phyloP scores from a whole-genome alignment of 176 grass and related monocot species.

The Lolium multiflorum region DNA sequence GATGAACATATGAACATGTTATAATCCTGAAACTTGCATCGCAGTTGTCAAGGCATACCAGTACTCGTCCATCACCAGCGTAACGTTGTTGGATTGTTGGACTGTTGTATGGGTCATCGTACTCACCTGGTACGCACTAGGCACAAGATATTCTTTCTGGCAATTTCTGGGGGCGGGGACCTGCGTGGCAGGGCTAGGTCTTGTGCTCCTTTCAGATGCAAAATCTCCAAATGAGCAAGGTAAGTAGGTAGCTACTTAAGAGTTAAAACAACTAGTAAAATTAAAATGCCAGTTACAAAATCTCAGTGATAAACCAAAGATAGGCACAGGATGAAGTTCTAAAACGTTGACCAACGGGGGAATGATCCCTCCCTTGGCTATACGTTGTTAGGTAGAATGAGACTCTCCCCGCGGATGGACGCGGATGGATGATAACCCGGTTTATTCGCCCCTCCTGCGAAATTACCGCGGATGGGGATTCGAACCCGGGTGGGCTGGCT shows the following conservation, averaged over 20 bases:
- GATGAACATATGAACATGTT: background rate
- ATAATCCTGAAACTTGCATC: conserved; percentile 22
- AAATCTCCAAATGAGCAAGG: conserved; percentile 39
- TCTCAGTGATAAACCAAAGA: background rate
- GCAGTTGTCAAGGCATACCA: conserved; percentile 76
- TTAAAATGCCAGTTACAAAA: conserved; percentile 6
- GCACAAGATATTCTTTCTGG: conserved; percentile 70
- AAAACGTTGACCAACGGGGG: no score
- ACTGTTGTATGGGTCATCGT: conserved; percentile 79
- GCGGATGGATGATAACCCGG: no score
- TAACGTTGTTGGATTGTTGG: conserved; percentile 80
- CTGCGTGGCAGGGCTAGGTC: conserved; percentile 61
- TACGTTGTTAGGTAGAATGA: no score
- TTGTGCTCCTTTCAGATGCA: conserved; percentile 79
- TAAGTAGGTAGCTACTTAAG: conserved; percentile 2
- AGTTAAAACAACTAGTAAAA: background rate
- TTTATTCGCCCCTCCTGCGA: no score
- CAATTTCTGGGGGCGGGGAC: conserved; percentile 62
- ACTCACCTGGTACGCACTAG: conserved; percentile 70
- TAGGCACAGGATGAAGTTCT: background rate
- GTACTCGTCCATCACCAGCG: conserved; percentile 81
- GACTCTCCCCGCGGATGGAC: no score
- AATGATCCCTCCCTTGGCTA: no score
- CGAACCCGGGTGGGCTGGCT: no score
- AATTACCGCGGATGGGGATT: no score